These are phyloP conservation scores for Penicillium samsonianum DNA, from an alignment of 495 filamentous ascomycete species.

Conservation along the genomic window DNA sequence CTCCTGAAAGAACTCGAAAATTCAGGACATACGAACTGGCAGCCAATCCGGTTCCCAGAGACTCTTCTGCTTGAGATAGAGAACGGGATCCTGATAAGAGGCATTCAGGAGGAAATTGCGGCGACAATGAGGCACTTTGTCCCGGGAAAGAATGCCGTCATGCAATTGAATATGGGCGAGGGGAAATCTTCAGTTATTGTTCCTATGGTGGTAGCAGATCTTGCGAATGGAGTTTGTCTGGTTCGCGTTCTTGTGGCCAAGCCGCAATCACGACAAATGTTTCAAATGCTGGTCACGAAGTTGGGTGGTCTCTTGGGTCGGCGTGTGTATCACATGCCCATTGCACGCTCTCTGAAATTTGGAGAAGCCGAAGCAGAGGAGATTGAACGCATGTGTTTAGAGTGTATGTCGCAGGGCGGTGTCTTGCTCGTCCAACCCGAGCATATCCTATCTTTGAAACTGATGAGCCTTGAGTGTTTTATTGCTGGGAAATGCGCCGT, in stretches of 20 bases:
- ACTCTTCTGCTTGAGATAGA: background rate
- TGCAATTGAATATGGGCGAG: slow-evolving; percentile 13
- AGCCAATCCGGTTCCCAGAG: background rate
- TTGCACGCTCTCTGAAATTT: slow-evolving; percentile 35
- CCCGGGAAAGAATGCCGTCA: slow-evolving; percentile 1
- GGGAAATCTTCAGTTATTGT: slow-evolving; percentile 10
- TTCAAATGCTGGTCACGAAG: background rate
- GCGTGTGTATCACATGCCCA: slow-evolving; percentile 8
- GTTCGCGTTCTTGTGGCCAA: slow-evolving; percentile 1
- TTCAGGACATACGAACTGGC: background rate
- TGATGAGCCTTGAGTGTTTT: slow-evolving; percentile 61
- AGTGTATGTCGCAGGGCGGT: slow-evolving; percentile 53
- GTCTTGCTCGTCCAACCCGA: slow-evolving; percentile 68
- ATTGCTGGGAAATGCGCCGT: slow-evolving; percentile 24
- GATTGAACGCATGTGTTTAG: slow-evolving; percentile 26
- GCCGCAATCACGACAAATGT: slow-evolving; percentile 2
- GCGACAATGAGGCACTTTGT: background rate
- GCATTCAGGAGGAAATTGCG: background rate
- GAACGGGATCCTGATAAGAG: background rate
- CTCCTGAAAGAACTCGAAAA: background rate
- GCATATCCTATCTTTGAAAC: slow-evolving; percentile 67
- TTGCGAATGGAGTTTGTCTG: slow-evolving; percentile 3
- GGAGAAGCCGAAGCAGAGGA: slow-evolving; percentile 21
- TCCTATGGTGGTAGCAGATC: slow-evolving; percentile 1
- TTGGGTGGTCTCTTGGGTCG: slow-evolving; percentile 2